Base-by-base conservation (phyloP, 768 basidiomycete species). In the Tephrocybe sp. region DNA sequence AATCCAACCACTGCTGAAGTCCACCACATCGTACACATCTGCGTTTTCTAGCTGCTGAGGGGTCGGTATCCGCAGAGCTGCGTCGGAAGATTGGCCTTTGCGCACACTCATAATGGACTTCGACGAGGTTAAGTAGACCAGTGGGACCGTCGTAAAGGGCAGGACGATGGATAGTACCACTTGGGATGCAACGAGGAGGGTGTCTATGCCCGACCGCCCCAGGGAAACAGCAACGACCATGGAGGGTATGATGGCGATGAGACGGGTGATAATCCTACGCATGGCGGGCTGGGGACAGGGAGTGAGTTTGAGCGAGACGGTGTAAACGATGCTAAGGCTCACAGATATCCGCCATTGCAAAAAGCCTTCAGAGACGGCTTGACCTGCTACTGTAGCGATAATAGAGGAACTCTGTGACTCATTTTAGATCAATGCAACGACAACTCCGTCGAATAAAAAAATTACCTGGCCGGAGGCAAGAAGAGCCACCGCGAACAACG, bases 311-410 rank as follows among this genome's bases (percentile, higher is more conserved):
- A 34, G 18, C 16, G 25, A 19, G 24, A 16, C 16, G 27, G 54
- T 37, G 34, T 9, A 22, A n/a, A 8, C 5, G 62, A 42, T n/a
- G 27, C 13, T 38, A 25, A 26, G 27, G 60, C 72, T 53, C 60
- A 89, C 87, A 56, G 89, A 88, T 30, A 92, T 79, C 38, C 82
- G 78, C 92, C 92, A 96, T 45, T 80, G 82, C 47, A 96, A 75
- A 66, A 95, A 93, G 0, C 94, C 93, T 67, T 97, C 92, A 0
- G 84, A 85, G 31, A 98, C 86, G 18, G 89, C 86, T 67, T 97
- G 94, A 0, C 93, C 93, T 1, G 91, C 87, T 9, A 96, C 78
- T 0, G 92, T 97, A 9, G 90, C 92, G 3, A 96, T 87, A 42
- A 97, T 79, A 7, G 87, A 89, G 0, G 95, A 89, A 55, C 89